A percentile compares a stretch with the other conserved stretches of the same genome.
Conservation (phyloP, 2,329 filamentous ascomycete genomes). For the Xylariales sp. region DNA sequence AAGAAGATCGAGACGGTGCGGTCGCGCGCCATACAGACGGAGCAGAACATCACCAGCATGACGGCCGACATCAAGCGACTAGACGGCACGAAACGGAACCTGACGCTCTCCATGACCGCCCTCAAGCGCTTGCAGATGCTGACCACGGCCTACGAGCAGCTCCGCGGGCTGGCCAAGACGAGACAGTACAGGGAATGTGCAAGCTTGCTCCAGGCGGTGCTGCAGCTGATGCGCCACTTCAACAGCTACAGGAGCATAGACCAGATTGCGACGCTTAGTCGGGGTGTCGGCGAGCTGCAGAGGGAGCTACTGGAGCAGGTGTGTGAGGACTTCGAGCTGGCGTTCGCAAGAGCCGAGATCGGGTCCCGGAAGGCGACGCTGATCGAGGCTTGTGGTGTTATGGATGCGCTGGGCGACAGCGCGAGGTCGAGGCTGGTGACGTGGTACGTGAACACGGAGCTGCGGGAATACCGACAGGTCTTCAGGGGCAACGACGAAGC, state of each 20-base stretch:
- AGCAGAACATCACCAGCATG: slow-evolving; percentile 96
- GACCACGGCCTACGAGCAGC: slow-evolving; percentile 97
- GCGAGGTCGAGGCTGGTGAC: slow-evolving; percentile 78
- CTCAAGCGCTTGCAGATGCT: slow-evolving; percentile 97
- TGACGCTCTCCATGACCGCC: slow-evolving; percentile 96
- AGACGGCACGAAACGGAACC: slow-evolving; percentile 92
- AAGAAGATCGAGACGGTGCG: slow-evolving; percentile 92
- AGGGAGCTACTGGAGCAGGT: slow-evolving; percentile 91
- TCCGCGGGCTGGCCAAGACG: slow-evolving; percentile 75
- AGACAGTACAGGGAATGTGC: slow-evolving; percentile 94
- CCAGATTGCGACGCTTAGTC: slow-evolving; percentile 89
- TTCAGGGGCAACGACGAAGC: slow-evolving; percentile 97
- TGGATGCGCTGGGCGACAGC: slow-evolving; percentile 88
- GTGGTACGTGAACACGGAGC: slow-evolving; percentile 97
- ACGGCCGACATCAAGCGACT: slow-evolving; percentile 97
- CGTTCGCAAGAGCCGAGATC: slow-evolving; percentile 86
- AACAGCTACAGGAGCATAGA: slow-evolving; percentile 97
- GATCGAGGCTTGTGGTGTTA: slow-evolving; percentile 83
- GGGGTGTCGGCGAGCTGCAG: slow-evolving; percentile 90
- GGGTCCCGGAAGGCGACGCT: slow-evolving; percentile 64
- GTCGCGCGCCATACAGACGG: slow-evolving; percentile 82
- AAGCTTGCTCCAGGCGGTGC: slow-evolving; percentile 85
- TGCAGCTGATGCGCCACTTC: slow-evolving; percentile 98
- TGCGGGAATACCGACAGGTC: slow-evolving; percentile 91
- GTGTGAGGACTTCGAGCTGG: slow-evolving; percentile 97